Evolutionary conservation across 148 eudicot species (phyloP).

Genomic region (Chenopodium berlandieri): DNA sequence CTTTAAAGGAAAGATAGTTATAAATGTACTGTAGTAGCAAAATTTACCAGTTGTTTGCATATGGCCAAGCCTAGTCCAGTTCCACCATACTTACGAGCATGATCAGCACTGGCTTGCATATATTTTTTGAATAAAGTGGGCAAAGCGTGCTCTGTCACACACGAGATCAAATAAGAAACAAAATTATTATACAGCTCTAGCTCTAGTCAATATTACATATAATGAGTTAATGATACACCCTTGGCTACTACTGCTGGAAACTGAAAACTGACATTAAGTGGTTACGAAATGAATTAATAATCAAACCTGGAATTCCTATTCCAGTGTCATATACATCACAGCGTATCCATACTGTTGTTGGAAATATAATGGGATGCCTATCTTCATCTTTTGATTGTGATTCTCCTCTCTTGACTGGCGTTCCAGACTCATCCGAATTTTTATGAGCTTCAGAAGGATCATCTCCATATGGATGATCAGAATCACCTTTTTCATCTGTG

Average conservation of each 20-base stretch:
- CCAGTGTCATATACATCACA: slow-evolving; percentile 97
- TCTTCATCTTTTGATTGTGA: slow-evolving; percentile 31
- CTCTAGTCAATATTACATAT: neutral
- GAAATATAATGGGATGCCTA: slow-evolving; percentile 23
- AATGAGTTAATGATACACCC: neutral
- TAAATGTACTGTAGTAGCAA: neutral
- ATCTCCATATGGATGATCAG: slow-evolving; percentile 25
- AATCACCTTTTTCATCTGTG: slow-evolving; percentile 23
- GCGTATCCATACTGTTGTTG: slow-evolving; percentile 69
- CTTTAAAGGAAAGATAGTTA: neutral
- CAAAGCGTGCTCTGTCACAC: slow-evolving; percentile 67
- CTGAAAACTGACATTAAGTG: neutral
- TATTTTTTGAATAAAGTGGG: slow-evolving; percentile 82
- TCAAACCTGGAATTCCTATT: slow-evolving; percentile 88
- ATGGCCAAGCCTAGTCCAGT: slow-evolving; percentile 95
- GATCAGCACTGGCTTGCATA: slow-evolving; percentile 90
- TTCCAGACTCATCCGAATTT: slow-evolving; percentile 30
- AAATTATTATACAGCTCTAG: neutral
- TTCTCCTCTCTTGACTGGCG: slow-evolving; percentile 33
- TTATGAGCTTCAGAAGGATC: slow-evolving; percentile 28
- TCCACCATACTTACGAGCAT: slow-evolving; percentile 94
- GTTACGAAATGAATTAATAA: neutral
- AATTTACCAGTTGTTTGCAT: slow-evolving; percentile 88
- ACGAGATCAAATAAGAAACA: slow-evolving; percentile 9
- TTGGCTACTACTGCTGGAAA: neutral